Base-by-base conservation (phyloP, 306 rosid species). In the Mimosa bimucronata region DNA sequence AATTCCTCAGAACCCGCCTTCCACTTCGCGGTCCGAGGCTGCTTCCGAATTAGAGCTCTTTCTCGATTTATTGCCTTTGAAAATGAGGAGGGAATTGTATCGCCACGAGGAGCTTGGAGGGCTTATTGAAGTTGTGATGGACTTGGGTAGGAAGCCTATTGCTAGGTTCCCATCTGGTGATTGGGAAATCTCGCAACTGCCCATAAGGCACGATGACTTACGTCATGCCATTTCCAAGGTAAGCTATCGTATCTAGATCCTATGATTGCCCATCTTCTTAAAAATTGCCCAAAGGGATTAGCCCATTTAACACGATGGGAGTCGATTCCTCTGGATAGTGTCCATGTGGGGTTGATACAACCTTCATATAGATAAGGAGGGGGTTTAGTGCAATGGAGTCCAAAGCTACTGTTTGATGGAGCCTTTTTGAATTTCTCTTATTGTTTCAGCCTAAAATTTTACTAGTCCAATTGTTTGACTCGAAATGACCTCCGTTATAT, bases 151-250 rank as follows among this genome's bases (percentile, higher is more conserved):
- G 80, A 84, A 86, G 14, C 98, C 99, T 31, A 81, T 96, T 53
- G 99, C 97, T 4, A 82, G 97, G 84, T 96, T 96, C 46, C 99
- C 99, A 21, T 89, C 97, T 1, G 94, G 99, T 7, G 99, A 95
- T 78, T 95, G 99, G 99, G 41, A 86, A 5, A 93, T 95, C 76
- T 90, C 97, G 8, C 91, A 93, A 19, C 84, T 81, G 6, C 90
- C 89, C 0, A 86, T 93, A 48, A 83, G 72, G 26, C 88, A 67
- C 1, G 93, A 88, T 30, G 98, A 95, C 85, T 90, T 95, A 26
- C 74, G 50, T 69, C 97, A 93, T 41, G 99, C 99, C 26, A 90
- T 93, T 70, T 89, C 98, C 10, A 96, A 90, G 98, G 99, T 94
- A 78, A 77, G 76, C 62, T 8, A 48, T 21, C 26, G 23, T 42